Evolutionary conservation across 805 yeast species (phyloP).

Genomic region (Nakazawaea holstii): DNA sequence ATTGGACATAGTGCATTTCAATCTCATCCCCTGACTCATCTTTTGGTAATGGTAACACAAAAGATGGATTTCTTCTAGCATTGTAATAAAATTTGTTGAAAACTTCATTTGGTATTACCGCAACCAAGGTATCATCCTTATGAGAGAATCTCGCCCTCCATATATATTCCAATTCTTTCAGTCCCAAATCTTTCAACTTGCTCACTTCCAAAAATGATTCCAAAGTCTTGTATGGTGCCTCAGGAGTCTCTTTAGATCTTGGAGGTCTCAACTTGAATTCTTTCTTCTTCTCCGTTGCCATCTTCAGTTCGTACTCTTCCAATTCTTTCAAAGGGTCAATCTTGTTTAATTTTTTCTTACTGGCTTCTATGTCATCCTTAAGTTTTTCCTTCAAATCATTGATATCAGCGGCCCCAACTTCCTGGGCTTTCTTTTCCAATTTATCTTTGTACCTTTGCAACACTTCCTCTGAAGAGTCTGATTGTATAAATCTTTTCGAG

Average conservation of each 20-base stretch:
- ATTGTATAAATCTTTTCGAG: conserved; percentile 11
- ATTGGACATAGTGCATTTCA: conserved; percentile 90
- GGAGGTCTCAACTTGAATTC: conserved; percentile 31
- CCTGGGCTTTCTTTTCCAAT: conserved; percentile 32
- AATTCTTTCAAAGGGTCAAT: conserved; percentile 68
- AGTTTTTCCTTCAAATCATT: conserved; percentile 58
- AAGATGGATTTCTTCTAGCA: conserved; percentile 73
- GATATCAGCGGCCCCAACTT: conserved; percentile 39
- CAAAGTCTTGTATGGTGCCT: conserved; percentile 63
- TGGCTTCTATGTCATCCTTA: conserved; percentile 53
- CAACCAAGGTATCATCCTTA: conserved; percentile 56
- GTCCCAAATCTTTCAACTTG: conserved; percentile 51
- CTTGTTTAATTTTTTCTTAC: conserved; percentile 50
- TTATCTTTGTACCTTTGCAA: conserved; percentile 33
- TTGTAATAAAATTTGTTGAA: conserved; percentile 57
- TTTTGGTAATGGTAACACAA: conserved; percentile 87
- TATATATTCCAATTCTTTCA: conserved; percentile 64
- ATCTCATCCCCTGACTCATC: conserved; percentile 39
- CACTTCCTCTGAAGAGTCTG: conserved; percentile 25
- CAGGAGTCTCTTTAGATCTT: conserved; percentile 22
- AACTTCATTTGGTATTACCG: conserved; percentile 52
- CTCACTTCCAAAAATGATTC: conserved; percentile 65
- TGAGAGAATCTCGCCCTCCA: conserved; percentile 85
- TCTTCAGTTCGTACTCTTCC: conserved; percentile 37
- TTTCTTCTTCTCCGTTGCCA: conserved; percentile 14